Base-by-base conservation (phyloP, 1,284 basidiomycete species). In the Fomitiporia mediterranea region DNA sequence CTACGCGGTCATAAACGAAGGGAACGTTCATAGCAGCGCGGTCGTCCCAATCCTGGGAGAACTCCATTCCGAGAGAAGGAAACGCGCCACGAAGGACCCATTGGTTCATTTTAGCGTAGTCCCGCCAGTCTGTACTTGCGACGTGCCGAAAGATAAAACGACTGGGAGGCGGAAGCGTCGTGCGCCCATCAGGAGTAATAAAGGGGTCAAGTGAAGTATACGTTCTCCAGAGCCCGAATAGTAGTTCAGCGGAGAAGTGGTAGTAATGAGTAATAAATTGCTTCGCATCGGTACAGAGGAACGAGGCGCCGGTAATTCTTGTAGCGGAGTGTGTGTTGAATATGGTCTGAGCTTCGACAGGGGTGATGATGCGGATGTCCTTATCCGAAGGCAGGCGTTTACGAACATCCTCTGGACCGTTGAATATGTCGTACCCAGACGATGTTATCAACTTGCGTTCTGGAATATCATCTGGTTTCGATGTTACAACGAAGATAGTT, bases 151-250 rank as follows among this genome's bases (percentile, higher is more conserved):
- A 91, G 62, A 92, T 71, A 62, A 94, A 72, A 6, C 87, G 84
- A 1, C 84, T 79, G 0, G 87, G 81, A 0, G 86, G 75, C 0
- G 89, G 87, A 19, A 95, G 83, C 0, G 76, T 72, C 1, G 86
- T 86, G 47, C 79, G 77, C 19, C 90, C 91, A 37, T 77, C 72
- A 0, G 78, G 62, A 8, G 82, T 70, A 60, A 93, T 91, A 23
- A 72, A 72, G 0, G 80, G 79, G 68, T 93, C 91, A 15, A 94
- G 76, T 1, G 88, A 84, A 32, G 90, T 81, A 66, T 94, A 94
- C 0, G 91, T 84, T 21, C 91, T 79, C 91, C 91, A 94, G 62
- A 94, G 80, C 43, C 92, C 91, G 60, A 91, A 91, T 70, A 89
- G 86, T 15, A 94, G 80, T 67, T 96, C 93, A 4, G 92, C 92